Conservation (phyloP, 1,139 yeast genomes). For the Nakaseomyces glabratus region DNA sequence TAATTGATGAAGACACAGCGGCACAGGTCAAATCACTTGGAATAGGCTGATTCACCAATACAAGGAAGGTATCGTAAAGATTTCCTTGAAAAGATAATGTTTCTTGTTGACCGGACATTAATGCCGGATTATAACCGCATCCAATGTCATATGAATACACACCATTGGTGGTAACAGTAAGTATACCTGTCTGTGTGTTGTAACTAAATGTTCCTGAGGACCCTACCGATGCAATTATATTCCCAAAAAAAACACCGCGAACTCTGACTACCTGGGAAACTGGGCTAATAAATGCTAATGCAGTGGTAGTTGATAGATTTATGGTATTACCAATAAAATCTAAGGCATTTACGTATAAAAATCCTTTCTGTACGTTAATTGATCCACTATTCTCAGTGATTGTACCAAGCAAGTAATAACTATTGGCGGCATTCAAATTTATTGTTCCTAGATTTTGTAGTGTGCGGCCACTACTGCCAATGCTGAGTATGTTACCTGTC, state of each 20-base stretch:
- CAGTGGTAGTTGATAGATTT: background rate
- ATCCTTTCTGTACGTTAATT: background rate
- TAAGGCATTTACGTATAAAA: background rate
- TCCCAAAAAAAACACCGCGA: too few relatives aligned
- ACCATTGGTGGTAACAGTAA: constrained; percentile 1
- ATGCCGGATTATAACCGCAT: too few relatives aligned
- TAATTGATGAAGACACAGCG: too few relatives aligned
- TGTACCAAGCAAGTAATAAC: background rate
- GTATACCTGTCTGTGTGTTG: background rate
- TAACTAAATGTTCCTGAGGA: background rate
- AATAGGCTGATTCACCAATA: too few relatives aligned
- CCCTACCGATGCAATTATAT: too few relatives aligned
- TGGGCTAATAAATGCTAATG: background rate
- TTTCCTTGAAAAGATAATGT: too few relatives aligned
- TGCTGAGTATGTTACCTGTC: background rate
- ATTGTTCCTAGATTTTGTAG: background rate
- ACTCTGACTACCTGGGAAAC: too few relatives aligned
- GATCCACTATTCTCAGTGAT: background rate
- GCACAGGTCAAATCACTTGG: too few relatives aligned
- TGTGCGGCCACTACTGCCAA: background rate
- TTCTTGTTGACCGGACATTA: too few relatives aligned
- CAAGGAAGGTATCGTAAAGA: too few relatives aligned
- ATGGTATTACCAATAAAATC: background rate
- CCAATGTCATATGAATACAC: background rate
- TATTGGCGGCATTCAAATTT: background rate